Evolutionary conservation across 257 asterid species (phyloP).

Genomic region (Paraleonurus japonicus): DNA sequence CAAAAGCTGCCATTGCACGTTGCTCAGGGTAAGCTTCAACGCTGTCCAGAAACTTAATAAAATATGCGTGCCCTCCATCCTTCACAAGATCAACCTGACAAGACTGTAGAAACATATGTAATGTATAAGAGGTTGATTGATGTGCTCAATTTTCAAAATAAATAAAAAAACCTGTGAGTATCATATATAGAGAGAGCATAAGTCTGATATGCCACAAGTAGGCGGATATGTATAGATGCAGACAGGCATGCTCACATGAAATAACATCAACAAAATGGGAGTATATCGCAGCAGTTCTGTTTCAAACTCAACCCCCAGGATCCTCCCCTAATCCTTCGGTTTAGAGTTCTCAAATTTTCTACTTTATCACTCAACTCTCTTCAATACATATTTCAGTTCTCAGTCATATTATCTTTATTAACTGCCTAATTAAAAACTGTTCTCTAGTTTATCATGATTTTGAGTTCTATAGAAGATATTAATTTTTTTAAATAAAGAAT

Average conservation of each 20-base stretch:
- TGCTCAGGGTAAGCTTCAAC: slow-evolving; percentile 97
- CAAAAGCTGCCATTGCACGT: slow-evolving; percentile 99
- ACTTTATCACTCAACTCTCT: neutral
- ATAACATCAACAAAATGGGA: neutral
- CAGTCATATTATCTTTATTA: neutral
- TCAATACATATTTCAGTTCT: neutral
- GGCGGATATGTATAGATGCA: neutral
- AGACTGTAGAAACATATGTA: slow-evolving; percentile 52
- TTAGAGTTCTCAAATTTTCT: neutral
- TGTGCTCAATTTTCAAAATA: neutral
- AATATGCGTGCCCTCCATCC: slow-evolving; percentile 91
- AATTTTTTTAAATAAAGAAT: neutral
- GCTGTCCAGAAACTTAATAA: slow-evolving; percentile 91
- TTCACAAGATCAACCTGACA: slow-evolving; percentile 99
- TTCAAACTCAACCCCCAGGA: neutral
- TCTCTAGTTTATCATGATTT: neutral
- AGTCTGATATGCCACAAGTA: neutral
- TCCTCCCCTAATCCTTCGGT: neutral
- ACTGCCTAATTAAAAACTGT: neutral
- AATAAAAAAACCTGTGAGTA: neutral
- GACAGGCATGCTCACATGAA: neutral
- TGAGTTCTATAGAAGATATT: neutral
- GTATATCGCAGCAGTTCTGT: neutral
- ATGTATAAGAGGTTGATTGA: neutral
- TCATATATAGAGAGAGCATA: neutral